Evolutionary conservation across 768 basidiomycete species (phyloP).

Genomic region (Tephrocybe sp.): DNA sequence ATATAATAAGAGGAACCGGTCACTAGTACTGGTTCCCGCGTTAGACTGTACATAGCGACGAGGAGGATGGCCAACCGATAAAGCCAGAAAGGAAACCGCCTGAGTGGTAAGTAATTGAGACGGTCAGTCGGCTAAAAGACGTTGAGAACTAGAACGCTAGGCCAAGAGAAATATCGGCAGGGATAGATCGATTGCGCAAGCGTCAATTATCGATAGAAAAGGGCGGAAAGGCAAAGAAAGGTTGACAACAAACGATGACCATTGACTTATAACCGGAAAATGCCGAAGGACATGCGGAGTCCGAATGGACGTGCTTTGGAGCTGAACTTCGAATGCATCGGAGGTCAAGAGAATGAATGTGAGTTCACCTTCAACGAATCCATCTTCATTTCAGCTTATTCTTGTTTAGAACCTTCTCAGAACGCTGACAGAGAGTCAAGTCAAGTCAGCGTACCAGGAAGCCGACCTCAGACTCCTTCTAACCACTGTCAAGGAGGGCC

Average conservation of each 20-base stretch:
- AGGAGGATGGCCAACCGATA: too few relatives aligned
- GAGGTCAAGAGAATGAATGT: conserved; percentile 45
- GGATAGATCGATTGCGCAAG: too few relatives aligned
- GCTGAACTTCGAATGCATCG: conserved; percentile 21
- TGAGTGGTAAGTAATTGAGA: too few relatives aligned
- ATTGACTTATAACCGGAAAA: conserved; percentile 7
- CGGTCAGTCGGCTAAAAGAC: too few relatives aligned
- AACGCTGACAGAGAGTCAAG: conserved; percentile 78
- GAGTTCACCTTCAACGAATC: conserved; percentile 26
- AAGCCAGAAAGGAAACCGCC: too few relatives aligned
- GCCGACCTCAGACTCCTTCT: conserved; percentile 81
- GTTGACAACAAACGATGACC: background rate
- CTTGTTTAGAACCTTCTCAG: conserved; percentile 77
- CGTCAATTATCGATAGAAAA: too few relatives aligned
- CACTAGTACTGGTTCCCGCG: too few relatives aligned
- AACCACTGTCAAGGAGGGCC: conserved; percentile 82
- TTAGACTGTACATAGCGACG: too few relatives aligned
- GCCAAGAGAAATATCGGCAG: too few relatives aligned
- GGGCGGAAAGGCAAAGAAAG: background rate
- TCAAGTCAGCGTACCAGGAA: conserved; percentile 58
- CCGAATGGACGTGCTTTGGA: conserved; percentile 15
- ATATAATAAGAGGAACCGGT: too few relatives aligned
- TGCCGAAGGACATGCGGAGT: conserved; percentile 17
- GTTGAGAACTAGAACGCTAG: too few relatives aligned
- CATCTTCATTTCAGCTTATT: conserved; percentile 20